These are phyloP conservation scores for Casuarina equisetifolia DNA, from an alignment of 306 rosid genomes.

Conservation along the genomic window DNA sequence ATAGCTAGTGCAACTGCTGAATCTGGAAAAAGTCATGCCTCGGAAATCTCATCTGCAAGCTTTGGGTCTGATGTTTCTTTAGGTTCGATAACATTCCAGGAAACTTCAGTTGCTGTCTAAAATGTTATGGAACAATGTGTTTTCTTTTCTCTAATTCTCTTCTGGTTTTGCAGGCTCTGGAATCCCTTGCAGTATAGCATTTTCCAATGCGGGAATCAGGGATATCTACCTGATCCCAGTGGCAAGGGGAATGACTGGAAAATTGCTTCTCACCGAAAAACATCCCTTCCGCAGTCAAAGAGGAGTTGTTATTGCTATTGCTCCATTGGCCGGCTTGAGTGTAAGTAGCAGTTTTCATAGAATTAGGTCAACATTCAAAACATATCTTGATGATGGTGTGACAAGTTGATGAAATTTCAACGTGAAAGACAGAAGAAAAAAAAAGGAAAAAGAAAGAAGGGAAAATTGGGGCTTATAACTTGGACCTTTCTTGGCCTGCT, in stretches of 20 bases:
- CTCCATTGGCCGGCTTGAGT: slow-evolving; percentile 73
- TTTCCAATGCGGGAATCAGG: slow-evolving; percentile 76
- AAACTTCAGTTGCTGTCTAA: slow-evolving; percentile 4
- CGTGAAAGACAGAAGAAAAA: too few relatives aligned
- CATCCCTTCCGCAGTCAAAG: slow-evolving; percentile 82
- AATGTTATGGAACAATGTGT: background rate
- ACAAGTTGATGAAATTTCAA: background rate
- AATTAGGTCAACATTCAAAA: slow-evolving; percentile 7
- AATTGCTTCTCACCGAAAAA: slow-evolving; percentile 73
- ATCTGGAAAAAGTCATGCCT: slow-evolving; percentile 43
- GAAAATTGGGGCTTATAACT: background rate
- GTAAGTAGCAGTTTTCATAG: slow-evolving; percentile 46
- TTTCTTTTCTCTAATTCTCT: slow-evolving; percentile 11
- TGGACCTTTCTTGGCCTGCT: slow-evolving; percentile 22
- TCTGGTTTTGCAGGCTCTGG: slow-evolving; percentile 56
- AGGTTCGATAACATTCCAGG: slow-evolving; percentile 44
- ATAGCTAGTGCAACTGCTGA: slow-evolving; percentile 36
- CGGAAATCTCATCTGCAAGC: slow-evolving; percentile 62
- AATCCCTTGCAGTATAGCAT: slow-evolving; percentile 70
- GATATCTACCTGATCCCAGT: slow-evolving; percentile 64
- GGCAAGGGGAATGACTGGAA: slow-evolving; percentile 52
- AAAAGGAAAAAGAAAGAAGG: too few relatives aligned
- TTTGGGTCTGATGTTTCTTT: slow-evolving; percentile 83
- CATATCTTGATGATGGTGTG: slow-evolving; percentile 16
- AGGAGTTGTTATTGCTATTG: slow-evolving; percentile 81